Conservation (phyloP, 2,329 filamentous ascomycete species). For the Aureobasidium sp. region DNA sequence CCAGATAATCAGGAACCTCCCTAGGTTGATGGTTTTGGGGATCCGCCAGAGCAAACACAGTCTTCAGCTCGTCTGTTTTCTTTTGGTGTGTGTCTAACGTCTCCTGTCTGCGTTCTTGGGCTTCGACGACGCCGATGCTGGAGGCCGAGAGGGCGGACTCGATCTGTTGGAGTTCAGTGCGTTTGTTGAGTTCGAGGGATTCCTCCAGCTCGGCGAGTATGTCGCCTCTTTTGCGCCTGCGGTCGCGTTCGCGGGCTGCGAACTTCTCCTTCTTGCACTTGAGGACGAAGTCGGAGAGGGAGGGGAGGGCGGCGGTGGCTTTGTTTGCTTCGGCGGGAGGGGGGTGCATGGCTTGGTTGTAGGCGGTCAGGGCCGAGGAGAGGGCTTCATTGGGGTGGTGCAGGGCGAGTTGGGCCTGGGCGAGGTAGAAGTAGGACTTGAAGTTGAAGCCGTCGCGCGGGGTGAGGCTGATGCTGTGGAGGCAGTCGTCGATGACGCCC, state of each 20-base stretch:
- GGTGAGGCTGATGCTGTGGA: constrained; percentile 61
- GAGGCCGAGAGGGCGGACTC: constrained; percentile 23
- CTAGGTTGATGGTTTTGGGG: constrained; percentile 37
- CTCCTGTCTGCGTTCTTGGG: constrained; percentile 39
- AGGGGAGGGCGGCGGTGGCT: constrained; percentile 22
- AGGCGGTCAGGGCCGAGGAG: constrained; percentile 59
- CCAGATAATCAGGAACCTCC: constrained; percentile 64
- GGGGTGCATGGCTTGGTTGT: constrained; percentile 40
- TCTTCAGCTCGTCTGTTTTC: constrained; percentile 36
- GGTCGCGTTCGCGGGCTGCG: constrained; percentile 60
- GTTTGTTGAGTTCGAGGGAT: constrained; percentile 41
- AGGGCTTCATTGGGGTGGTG: constrained; percentile 66
- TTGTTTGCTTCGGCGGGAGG: constrained; percentile 51
- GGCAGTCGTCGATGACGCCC: constrained; percentile 67
- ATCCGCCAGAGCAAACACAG: constrained; percentile 39
- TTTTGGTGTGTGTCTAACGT: constrained; percentile 32
- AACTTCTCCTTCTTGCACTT: constrained; percentile 78
- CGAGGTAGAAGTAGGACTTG: constrained; percentile 74
- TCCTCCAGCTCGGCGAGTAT: constrained; percentile 53
- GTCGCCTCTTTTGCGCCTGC: constrained; percentile 46
- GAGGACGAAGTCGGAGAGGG: constrained; percentile 62
- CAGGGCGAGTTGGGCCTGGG: constrained; percentile 72
- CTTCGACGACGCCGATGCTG: constrained; percentile 36
- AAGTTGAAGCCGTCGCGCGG: constrained; percentile 44
- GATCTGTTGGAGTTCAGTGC: constrained; percentile 32